Base-by-base conservation (phyloP, 345 rosid genomes). In the Ceriops decandra region DNA sequence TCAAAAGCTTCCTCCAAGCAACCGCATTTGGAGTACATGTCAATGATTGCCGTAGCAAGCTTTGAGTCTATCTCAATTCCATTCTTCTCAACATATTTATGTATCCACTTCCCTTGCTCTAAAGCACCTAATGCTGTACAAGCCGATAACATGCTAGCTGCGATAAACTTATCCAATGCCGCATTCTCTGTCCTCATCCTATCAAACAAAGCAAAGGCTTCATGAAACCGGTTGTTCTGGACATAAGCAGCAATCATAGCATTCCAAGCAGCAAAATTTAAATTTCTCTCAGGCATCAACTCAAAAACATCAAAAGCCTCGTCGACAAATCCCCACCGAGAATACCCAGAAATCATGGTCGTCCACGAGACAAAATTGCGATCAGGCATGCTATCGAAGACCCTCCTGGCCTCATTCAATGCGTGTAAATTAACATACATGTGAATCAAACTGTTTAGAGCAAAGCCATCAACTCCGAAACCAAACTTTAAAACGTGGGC, bases 1-100 rank as follows among this genome's bases (percentile, higher is more conserved):
- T 82, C 70, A 56, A 74, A 66, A 65, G 83, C 88, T 71, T 72
- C 77, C 7, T 82, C 84, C 75, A 78, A 66, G 75, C 75, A 82
- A 20, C 86, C 83, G 33, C 84, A 82, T 69, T 85, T 85, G 58
- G 83, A 80, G 22, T 80, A 80, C 88, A 85, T 78, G 72, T 80
- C 86, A 57, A 85, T 74, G 28, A 82, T 66, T 13, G 84, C 53
- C 4, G 85, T 72, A 15, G 84, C 83, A 58, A 82, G 84, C 65
- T 82, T 83, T 0, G 80, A 26, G 28, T 78, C 84, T 15, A 70
- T 19, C 56, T 75, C 75, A 10, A 80, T 73, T 58, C 73, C 79
- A 28, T 52, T 77, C 54, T 73, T 71, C 61, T 57, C 64, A 35
- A 80, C 68, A 63, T 72, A 73, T 19, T 17, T 58, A 56, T 77